Percentiles rank a stretch among this genome's conserved stretches.
Evolutionary conservation across 1,284 basidiomycete species (phyloP).

Genomic region (Papiliotrema flavescens): DNA sequence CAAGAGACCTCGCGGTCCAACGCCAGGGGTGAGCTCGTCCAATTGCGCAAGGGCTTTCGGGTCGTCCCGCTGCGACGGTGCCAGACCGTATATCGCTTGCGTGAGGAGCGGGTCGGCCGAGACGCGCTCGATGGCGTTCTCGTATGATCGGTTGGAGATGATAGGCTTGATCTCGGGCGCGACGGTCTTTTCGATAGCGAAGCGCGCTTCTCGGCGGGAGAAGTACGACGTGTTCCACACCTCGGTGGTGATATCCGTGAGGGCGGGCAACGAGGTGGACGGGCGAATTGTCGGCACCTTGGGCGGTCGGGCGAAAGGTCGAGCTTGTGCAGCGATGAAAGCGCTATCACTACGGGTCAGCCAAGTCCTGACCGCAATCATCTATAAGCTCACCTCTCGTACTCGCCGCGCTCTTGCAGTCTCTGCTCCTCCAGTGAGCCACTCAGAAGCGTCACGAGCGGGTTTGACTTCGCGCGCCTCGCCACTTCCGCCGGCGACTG

Average conservation of each 20-base stretch:
- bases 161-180: slow-evolving; percentile 77
- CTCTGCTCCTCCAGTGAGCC: slow-evolving; percentile 10
- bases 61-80: slow-evolving; percentile 64
- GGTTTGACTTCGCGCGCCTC: slow-evolving; percentile 52
- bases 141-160: slow-evolving; percentile 73
- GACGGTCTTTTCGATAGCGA: slow-evolving; percentile 75
- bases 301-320: slow-evolving; percentile 40
- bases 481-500: slow-evolving; percentile 61
- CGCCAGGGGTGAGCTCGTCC: slow-evolving; percentile 51
- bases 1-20: slow-evolving; percentile 68
- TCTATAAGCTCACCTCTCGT: slow-evolving; percentile 12
- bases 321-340: slow-evolving; percentile 54
- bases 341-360: slow-evolving; percentile 55
- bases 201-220: slow-evolving; percentile 71
- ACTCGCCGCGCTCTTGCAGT: slow-evolving; percentile 8
- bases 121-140: slow-evolving; percentile 64
- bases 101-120: slow-evolving; percentile 60
- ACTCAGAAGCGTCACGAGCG: slow-evolving; percentile 23
- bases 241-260: slow-evolving; percentile 58
- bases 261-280: slow-evolving; percentile 17
- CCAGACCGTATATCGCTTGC: slow-evolving; percentile 79
- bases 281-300: slow-evolving; percentile 38
- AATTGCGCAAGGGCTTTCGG: slow-evolving; percentile 56
- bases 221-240: slow-evolving; percentile 73
- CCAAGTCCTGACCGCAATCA: slow-evolving; percentile 4